Evolutionary conservation across 306 rosid species (phyloP).

Genomic region (Malus sylvestris): DNA sequence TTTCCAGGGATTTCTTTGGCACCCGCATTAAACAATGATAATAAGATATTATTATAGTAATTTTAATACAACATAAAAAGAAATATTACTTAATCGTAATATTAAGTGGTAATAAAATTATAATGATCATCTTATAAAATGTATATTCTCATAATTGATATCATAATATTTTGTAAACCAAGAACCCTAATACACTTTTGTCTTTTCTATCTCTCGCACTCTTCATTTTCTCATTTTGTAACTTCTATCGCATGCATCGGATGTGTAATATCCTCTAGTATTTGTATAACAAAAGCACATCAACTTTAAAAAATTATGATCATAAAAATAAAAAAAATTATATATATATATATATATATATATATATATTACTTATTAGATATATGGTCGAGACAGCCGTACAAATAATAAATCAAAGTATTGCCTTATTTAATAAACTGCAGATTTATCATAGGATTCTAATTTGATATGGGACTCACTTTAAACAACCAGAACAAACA

Average conservation of each 20-base stretch:
- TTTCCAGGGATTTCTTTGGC: neutral
- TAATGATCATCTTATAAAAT: neutral
- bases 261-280: neutral
- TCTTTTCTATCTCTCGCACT: neutral
- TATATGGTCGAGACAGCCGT: neutral
- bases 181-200: neutral
- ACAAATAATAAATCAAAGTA: neutral
- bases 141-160: neutral
- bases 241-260: neutral
- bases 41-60: neutral
- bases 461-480: neutral
- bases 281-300: neutral
- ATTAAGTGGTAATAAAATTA: too few species aligned
- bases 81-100: too few species aligned
- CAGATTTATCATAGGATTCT: neutral
- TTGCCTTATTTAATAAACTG: neutral
- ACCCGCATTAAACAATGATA: neutral
- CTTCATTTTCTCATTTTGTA: neutral
- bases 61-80: too few species aligned
- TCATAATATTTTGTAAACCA: neutral
- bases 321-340: neutral
- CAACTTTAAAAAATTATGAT: neutral
- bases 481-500: constrained; percentile 15
- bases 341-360: too few species aligned
- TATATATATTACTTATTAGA: neutral